These are phyloP conservation scores for Taphrina wiesneri DNA, from an alignment of 1,139 yeast genomes.

Conservation along the genomic window DNA sequence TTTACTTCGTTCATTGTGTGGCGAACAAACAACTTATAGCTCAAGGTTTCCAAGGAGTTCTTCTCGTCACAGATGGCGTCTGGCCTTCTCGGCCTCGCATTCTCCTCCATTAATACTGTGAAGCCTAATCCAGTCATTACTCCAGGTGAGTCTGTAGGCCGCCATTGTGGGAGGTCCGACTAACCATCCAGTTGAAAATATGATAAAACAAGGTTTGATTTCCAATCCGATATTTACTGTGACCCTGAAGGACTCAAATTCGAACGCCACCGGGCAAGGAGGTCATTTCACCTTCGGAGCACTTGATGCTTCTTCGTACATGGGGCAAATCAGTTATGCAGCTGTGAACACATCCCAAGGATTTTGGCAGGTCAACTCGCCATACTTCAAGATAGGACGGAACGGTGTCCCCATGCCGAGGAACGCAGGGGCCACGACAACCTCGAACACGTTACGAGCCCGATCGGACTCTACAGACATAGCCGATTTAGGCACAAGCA, in stretches of 20 bases:
- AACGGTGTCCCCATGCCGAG: constrained; percentile 85
- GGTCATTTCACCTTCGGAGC: constrained; percentile 76
- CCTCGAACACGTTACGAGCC: neutral
- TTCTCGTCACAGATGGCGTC: constrained; percentile 16
- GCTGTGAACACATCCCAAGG: constrained; percentile 98
- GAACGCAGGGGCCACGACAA: constrained; percentile 41
- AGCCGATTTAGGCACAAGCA: neutral
- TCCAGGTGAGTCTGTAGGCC: constrained; percentile 2
- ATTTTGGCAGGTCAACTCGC: constrained; percentile 95
- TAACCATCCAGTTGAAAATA: constrained; percentile 14
- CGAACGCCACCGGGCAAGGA: constrained; percentile 48
- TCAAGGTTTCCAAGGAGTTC: constrained; percentile 30
- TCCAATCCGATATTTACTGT: constrained; percentile 20
- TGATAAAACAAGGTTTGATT: constrained; percentile 23
- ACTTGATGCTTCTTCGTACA: constrained; percentile 17
- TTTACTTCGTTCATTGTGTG: neutral
- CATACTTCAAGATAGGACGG: constrained; percentile 78
- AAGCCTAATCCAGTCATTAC: constrained; percentile 29
- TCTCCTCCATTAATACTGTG: constrained; percentile 31
- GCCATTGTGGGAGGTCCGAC: neutral
- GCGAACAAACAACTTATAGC: neutral
- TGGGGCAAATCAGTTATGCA: constrained; percentile 29
- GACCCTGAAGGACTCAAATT: constrained; percentile 14
- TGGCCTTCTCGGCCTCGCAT: constrained; percentile 31
- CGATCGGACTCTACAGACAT: neutral